Base-by-base conservation (phyloP, 2,329 filamentous ascomycete genomes). In the Pseudogymnoascus sp. region DNA sequence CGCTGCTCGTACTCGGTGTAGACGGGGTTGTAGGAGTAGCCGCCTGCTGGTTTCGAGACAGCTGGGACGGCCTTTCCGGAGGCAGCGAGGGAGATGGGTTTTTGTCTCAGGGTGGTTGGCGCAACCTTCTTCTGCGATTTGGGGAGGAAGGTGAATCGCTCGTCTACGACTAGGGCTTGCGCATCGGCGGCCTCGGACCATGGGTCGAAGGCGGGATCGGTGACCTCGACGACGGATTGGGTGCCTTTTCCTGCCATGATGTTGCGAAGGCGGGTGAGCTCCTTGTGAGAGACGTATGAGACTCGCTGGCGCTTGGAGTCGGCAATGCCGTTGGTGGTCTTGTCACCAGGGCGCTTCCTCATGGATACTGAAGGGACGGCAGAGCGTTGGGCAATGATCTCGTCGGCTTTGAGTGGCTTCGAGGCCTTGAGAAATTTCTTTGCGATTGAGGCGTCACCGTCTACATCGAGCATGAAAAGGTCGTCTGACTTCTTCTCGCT, bases 11-110 rank as follows among this genome's bases (percentile, higher is more conserved):
- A 99, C 67, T 96, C 92, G 67, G 86, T 83, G 69, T 96, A 96
- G 5, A 85, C 79, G 0, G 95, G 95, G 74, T 99, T 99, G 79
- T 99, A 99, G 70, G 91, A 96, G 75, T 88, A 91, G 65, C 91
- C 92, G 15, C 88, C 91, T 6, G 86, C 83, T 1, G 95, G 95
- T 71, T 87, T 89, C 66, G 83, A 81, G 0, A 99, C 89, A 2
- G 92, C 87, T 1, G 91, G 89, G 8, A 96, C 80, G 0, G 83
- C 76, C 74, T 93, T 96, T 38, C 92, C 93, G 71, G 82, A 91
- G 47, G 88, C 89, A n/a, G 90, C 83, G 31, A 97, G 82, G 3
- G 93, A 91, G 62, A 96, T 82, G 3, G 95, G 90, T 40, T 88
- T 83, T 64, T 89, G 83, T 70, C 88, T 88, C 68, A 96, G 75